These are phyloP conservation scores for Suillus alpinus DNA, from an alignment of 768 basidiomycete genomes.

Conservation along the genomic window DNA sequence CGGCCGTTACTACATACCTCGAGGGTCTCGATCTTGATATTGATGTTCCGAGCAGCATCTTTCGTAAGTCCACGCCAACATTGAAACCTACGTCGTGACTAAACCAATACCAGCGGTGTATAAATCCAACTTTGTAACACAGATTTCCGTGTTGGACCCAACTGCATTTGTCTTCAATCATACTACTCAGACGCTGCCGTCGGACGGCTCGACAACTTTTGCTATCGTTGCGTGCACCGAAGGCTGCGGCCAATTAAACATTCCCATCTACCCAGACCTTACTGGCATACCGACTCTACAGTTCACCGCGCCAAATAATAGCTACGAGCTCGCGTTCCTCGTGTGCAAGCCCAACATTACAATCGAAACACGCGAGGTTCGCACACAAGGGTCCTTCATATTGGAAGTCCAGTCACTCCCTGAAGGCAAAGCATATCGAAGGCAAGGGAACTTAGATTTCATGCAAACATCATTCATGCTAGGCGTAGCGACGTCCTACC, in stretches of 20 bases:
- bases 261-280: neutral
- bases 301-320: constrained; percentile 5
- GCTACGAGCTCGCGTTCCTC: constrained; percentile 20
- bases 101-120: neutral
- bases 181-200: constrained; percentile 13
- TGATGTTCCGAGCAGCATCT: neutral
- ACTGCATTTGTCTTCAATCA: constrained; percentile 14
- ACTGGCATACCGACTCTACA: constrained; percentile 3
- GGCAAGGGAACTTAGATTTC: constrained; percentile 7
- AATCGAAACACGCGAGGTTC: constrained; percentile 21
- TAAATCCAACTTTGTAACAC: constrained; percentile 3
- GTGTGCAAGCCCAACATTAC: constrained; percentile 22
- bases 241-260: constrained; percentile 1
- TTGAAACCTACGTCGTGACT: neutral
- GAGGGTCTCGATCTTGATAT: neutral
- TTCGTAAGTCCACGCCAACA: neutral
- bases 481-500: neutral
- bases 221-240: constrained; percentile 11
- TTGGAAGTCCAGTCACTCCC: constrained; percentile 13
- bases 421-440: neutral
- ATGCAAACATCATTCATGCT: constrained; percentile 5
- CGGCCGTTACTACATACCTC: neutral
- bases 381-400: constrained; percentile 15
- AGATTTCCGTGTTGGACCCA: constrained; percentile 8
- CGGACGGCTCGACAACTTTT: constrained; percentile 21